phyloP scores from a whole-genome alignment of 2,329 filamentous ascomycete species.

The Alternaria postmessia region DNA sequence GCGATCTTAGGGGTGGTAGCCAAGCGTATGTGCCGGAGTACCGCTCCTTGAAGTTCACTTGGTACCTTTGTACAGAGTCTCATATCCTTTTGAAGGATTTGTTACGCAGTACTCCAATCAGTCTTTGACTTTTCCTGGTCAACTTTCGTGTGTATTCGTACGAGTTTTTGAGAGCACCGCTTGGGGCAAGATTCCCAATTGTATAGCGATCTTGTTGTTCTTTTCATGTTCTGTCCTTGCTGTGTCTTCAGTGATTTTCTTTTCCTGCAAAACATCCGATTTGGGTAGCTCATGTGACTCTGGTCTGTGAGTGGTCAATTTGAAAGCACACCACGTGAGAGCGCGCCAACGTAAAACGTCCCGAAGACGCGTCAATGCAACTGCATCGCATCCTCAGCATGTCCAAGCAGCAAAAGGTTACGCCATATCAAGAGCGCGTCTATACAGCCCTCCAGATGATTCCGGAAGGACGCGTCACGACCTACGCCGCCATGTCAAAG shows the following conservation, averaged over 20 bases:
- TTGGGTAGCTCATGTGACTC: background rate
- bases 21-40: background rate
- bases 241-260: background rate
- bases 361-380: conserved; percentile 5
- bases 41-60: background rate
- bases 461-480: conserved; percentile 76
- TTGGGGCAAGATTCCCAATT: too few relatives aligned
- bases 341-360: conserved; percentile 25
- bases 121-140: background rate
- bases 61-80: background rate
- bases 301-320: conserved; percentile 38
- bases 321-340: conserved; percentile 45
- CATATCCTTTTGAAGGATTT: background rate
- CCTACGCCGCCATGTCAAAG: conserved; percentile 76
- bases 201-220: background rate
- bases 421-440: conserved; percentile 58
- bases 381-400: conserved; percentile 12
- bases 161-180: background rate
- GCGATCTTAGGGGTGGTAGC: background rate
- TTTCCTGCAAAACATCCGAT: background rate
- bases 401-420: conserved; percentile 39
- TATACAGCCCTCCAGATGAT: conserved; percentile 80
- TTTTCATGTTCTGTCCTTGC: background rate
- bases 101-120: background rate
- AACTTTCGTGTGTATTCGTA: background rate